phyloP scores from a whole-genome alignment of 176 grass and related monocot genomes.

The Musa itinerans region DNA sequence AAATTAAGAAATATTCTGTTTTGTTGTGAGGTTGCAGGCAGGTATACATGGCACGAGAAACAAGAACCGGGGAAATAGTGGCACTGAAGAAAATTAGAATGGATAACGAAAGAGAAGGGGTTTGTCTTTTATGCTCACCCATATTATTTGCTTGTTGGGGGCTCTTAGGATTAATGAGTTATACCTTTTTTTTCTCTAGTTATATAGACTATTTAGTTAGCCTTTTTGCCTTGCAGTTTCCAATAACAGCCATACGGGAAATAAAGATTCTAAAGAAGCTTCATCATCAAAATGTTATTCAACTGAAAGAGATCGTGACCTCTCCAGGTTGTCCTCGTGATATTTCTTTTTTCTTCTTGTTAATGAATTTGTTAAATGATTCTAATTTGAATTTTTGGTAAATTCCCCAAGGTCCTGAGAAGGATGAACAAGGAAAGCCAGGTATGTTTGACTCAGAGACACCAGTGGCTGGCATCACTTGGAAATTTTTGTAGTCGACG shows the following conservation, averaged over 20 bases:
- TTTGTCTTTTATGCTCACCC: constrained; percentile 4
- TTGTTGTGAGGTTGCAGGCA: constrained; percentile 32
- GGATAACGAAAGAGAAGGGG: constrained; percentile 91
- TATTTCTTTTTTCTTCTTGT: constrained; percentile 19
- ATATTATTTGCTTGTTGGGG: background rate
- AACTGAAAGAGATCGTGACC: constrained; percentile 91
- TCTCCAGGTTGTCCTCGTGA: constrained; percentile 46
- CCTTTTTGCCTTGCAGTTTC: constrained; percentile 50
- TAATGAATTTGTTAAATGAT: constrained; percentile 12
- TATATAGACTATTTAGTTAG: constrained; percentile 2
- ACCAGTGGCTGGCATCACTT: background rate
- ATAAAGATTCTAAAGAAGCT: constrained; percentile 97
- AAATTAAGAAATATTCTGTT: background rate
- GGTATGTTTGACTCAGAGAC: constrained; percentile 27
- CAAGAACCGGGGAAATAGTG: constrained; percentile 63
- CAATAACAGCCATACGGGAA: constrained; percentile 81
- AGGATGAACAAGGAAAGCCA: constrained; percentile 86
- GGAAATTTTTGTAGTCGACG: background rate
- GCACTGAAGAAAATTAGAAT: constrained; percentile 95
- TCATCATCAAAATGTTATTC: constrained; percentile 82
- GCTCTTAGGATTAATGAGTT: background rate
- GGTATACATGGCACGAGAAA: constrained; percentile 93
- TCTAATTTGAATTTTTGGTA: background rate
- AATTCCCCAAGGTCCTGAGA: constrained; percentile 56
- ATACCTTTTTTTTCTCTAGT: background rate